Base-by-base conservation (phyloP, 2,329 filamentous ascomycete species). In the Alternaria infectoria region DNA sequence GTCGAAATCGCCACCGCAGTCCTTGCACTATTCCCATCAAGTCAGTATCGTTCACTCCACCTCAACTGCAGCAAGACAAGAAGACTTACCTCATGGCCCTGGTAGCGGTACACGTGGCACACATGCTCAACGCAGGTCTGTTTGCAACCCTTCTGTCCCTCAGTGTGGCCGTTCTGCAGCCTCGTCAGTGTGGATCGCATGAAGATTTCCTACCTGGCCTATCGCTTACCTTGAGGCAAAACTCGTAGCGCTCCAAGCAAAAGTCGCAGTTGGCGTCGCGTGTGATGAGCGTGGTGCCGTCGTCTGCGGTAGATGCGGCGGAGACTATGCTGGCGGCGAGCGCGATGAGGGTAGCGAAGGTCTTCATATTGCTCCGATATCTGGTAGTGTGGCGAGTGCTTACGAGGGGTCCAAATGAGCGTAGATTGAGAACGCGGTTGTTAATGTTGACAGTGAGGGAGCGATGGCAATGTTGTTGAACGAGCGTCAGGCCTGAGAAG, bases 111-210 rank as follows among this genome's bases (percentile, higher is more conserved):
- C 9, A 55, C 40, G 10, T 63, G 52, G 49, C 68, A 70, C 19
- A 70, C 65, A 54, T 68, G 65, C 43, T 70, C 63, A 11, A 61
- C 58, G 32, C 67, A 70, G 8, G 67, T 69, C 54, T 63, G 47
- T 23, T 50, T 57, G 43, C 65, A 67, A 7, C 68, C 67, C 3
- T 21, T 13, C 25, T 69, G 62, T 21, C 63, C 63, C 5, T 40
- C 5, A 3, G 61, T 64, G 23, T 64, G 59, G 5, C 68, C 68
- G 28, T 70, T 69, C 68, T 70, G 5, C 5, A 4, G 4, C 13
- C 11, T 12, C 9, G 23, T 64, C 23, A 56, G 61, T 49, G 7
- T 43, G 4, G 9, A 23, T 15, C 17, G 9, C 30, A 46, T 4
- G 12, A 1, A 12, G 0, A 10, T 0, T n/a, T 5, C 28, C 15